phyloP scores from a whole-genome alignment of 345 rosid genomes.

The Camelina hispida region DNA sequence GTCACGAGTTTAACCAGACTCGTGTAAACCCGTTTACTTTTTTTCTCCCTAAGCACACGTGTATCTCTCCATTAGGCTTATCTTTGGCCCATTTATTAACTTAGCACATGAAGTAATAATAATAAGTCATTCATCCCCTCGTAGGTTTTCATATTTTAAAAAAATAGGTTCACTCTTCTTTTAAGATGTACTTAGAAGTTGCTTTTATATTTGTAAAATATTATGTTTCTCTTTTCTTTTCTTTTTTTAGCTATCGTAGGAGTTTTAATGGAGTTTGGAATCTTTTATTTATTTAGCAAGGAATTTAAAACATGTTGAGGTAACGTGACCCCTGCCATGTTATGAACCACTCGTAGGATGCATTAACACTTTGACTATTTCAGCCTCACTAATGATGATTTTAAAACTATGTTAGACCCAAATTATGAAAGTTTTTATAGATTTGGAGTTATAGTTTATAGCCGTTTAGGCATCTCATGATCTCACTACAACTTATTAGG shows the following conservation, averaged over 20 bases:
- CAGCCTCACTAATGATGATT: slow-evolving; percentile 13
- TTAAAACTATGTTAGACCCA: slow-evolving; percentile 2
- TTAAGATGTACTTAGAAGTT: slow-evolving; percentile 19
- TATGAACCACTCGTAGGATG: slow-evolving; percentile 24
- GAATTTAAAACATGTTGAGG: slow-evolving; percentile 14
- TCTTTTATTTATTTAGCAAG: slow-evolving; percentile 15
- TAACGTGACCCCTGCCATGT: slow-evolving; percentile 27
- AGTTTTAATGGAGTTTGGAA: slow-evolving; percentile 29
- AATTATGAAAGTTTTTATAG: not conserved
- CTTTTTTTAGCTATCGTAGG: slow-evolving; percentile 10
- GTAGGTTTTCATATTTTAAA: slow-evolving; percentile 6
- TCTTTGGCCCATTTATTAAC: slow-evolving; percentile 4
- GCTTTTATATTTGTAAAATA: slow-evolving; percentile 22
- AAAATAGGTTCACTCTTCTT: slow-evolving; percentile 28
- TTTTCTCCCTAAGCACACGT: slow-evolving; percentile 20
- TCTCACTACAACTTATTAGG: not conserved
- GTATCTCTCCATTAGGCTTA: slow-evolving; percentile 31
- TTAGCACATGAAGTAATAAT: no score
- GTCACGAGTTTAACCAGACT: slow-evolving; percentile 37
- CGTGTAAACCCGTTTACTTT: slow-evolving; percentile 30
- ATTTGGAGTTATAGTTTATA: slow-evolving; percentile 13
- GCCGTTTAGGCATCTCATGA: slow-evolving; percentile 32
- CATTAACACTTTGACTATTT: slow-evolving; percentile 14
- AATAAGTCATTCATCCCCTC: not conserved
- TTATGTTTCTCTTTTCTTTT: slow-evolving; percentile 17